phyloP scores from a whole-genome alignment of 2,329 filamentous ascomycete species.

The Westerdykella aurantiaca region DNA sequence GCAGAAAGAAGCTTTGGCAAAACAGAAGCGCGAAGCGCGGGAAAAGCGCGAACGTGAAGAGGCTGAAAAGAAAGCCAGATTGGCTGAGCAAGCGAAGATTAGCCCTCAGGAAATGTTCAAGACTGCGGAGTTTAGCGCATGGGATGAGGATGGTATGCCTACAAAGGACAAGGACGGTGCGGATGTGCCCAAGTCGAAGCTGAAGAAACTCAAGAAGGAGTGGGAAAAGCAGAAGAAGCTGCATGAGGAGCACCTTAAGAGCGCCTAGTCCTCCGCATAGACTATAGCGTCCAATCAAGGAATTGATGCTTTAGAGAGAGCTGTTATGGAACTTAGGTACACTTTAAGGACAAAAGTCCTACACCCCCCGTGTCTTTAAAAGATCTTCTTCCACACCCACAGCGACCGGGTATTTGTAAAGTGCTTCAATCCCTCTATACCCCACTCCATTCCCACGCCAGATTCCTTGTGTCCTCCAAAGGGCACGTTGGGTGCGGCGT shows the following conservation, averaged over 20 bases:
- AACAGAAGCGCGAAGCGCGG: conserved; percentile 42
- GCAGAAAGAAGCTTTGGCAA: conserved; percentile 47
- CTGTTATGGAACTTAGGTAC: too few species aligned
- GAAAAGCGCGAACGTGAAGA: conserved; percentile 55
- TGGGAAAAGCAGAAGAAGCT: conserved; percentile 87
- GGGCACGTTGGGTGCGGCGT: conserved; percentile 31
- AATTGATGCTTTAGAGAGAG: not conserved
- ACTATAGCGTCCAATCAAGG: not conserved
- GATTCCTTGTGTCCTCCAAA: conserved; percentile 73
- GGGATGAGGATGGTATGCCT: conserved; percentile 79
- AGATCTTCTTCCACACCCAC: conserved; percentile 16
- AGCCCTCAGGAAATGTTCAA: conserved; percentile 55
- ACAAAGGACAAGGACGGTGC: conserved; percentile 69
- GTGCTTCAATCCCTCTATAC: conserved; percentile 26
- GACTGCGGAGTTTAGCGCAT: conserved; percentile 61
- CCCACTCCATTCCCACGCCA: conserved; percentile 67
- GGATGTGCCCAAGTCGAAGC: conserved; percentile 71
- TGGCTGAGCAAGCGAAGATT: conserved; percentile 53
- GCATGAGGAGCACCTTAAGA: conserved; percentile 50
- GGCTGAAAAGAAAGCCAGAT: conserved; percentile 49
- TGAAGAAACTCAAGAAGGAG: conserved; percentile 80
- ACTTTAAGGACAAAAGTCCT: too few species aligned
- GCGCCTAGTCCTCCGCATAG: conserved; percentile 1
- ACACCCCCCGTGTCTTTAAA: not conserved
- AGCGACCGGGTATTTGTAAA: conserved; percentile 16